These are phyloP conservation scores for Gonium pectorale DNA, from an alignment of 139 green algal species.

Conservation along the genomic window DNA sequence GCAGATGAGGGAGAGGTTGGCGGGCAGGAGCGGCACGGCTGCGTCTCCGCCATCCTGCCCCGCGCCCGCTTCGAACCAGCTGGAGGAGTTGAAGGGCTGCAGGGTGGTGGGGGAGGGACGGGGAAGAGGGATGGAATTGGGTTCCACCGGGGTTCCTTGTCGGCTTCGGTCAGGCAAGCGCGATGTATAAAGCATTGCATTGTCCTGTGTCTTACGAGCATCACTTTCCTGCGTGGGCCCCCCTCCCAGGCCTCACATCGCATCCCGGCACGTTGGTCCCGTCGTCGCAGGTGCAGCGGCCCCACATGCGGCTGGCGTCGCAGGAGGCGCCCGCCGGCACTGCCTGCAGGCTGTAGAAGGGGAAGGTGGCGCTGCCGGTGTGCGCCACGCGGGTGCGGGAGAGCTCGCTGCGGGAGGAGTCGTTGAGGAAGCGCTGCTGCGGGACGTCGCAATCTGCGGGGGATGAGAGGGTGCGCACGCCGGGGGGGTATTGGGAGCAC, in stretches of 20 bases:
- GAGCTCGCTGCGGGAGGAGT: background rate
- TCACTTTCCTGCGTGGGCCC: too few relatives aligned
- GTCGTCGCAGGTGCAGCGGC: conserved; percentile 22
- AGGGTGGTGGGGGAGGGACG: background rate
- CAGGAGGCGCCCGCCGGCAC: background rate
- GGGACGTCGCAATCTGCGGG: background rate
- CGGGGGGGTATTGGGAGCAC: too few relatives aligned
- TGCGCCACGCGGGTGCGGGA: background rate
- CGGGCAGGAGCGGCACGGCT: background rate
- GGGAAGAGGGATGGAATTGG: background rate
- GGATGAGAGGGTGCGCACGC: too few relatives aligned
- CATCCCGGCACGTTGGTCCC: conserved; percentile 9
- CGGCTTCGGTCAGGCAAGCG: too few relatives aligned
- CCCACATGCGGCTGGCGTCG: background rate
- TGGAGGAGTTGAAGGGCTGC: conserved; percentile 27
- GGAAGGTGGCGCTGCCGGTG: background rate
- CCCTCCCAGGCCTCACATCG: background rate
- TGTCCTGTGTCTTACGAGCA: too few relatives aligned
- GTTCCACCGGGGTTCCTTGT: too few relatives aligned
- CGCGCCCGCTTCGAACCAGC: background rate
- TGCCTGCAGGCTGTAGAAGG: background rate
- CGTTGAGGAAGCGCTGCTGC: background rate
- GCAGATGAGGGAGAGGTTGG: conserved; percentile 17
- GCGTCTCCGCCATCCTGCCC: background rate
- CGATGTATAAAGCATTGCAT: too few relatives aligned